Evolutionary conservation across 495 filamentous ascomycete genomes (phyloP).

Genomic region (Podospora pseudocomata): DNA sequence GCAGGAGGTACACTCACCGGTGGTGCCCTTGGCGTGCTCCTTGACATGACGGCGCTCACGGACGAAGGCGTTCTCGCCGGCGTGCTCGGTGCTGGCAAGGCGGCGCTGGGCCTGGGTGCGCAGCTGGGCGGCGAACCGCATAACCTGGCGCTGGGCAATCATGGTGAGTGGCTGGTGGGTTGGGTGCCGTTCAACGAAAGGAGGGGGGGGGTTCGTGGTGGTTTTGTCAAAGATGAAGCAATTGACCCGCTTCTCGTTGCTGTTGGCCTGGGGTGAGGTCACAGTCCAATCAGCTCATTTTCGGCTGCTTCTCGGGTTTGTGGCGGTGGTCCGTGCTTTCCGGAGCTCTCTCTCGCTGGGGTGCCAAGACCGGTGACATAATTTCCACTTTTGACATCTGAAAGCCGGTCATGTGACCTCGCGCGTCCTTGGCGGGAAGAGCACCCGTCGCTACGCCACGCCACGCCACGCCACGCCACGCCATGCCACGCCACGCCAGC

Average conservation of each 20-base stretch:
- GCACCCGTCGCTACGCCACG: neutral
- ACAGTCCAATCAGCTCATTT: slow-evolving; percentile 29
- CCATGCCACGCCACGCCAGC: neutral
- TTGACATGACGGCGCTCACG: slow-evolving; percentile 79
- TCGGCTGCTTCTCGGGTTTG: slow-evolving; percentile 23
- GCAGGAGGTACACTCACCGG: slow-evolving; percentile 53
- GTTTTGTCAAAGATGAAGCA: slow-evolving; percentile 12
- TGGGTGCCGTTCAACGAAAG: neutral
- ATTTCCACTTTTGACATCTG: neutral
- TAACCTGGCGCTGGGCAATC: slow-evolving; percentile 58
- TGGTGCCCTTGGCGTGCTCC: slow-evolving; percentile 75
- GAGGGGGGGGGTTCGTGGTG: neutral
- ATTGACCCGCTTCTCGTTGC: slow-evolving; percentile 13
- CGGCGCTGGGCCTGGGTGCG: slow-evolving; percentile 64
- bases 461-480: neutral
- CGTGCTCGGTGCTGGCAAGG: slow-evolving; percentile 54
- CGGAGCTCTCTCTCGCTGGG: neutral
- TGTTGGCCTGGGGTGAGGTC: slow-evolving; percentile 22
- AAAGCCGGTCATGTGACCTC: slow-evolving; percentile 20
- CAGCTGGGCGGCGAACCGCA: slow-evolving; percentile 55
- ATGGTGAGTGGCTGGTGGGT: slow-evolving; percentile 39
- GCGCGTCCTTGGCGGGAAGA: slow-evolving; percentile 9
- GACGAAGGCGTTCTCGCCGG: slow-evolving; percentile 84
- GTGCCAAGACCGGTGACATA: slow-evolving; percentile 17
- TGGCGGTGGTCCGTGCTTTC: neutral